phyloP scores from a whole-genome alignment of 2,329 filamentous ascomycete genomes.

The Pseudogymnoascus sp. region DNA sequence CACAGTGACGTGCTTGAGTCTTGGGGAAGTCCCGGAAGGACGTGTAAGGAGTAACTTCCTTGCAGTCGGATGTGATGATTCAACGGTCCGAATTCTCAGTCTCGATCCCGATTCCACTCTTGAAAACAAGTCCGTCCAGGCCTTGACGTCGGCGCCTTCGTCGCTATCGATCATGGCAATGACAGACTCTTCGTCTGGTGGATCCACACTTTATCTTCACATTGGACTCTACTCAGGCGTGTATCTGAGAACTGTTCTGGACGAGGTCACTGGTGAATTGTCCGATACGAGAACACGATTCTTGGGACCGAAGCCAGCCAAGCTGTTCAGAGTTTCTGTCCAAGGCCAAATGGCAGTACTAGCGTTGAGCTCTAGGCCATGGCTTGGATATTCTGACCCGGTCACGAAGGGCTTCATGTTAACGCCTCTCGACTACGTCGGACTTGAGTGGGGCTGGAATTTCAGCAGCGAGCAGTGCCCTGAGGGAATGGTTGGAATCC shows the following conservation, averaged over 20 bases:
- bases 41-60: slow-evolving; percentile 84
- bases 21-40: slow-evolving; percentile 88
- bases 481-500: slow-evolving; percentile 89
- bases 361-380: slow-evolving; percentile 86
- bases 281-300: slow-evolving; percentile 94
- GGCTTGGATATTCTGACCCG: slow-evolving; percentile 88
- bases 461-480: slow-evolving; percentile 93
- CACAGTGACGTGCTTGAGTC: slow-evolving; percentile 88
- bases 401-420: slow-evolving; percentile 84
- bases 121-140: slow-evolving; percentile 91
- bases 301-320: slow-evolving; percentile 81
- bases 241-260: slow-evolving; percentile 88
- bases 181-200: slow-evolving; percentile 85
- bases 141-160: slow-evolving; percentile 82
- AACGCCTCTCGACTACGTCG: slow-evolving; percentile 81
- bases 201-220: slow-evolving; percentile 85
- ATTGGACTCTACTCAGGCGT: slow-evolving; percentile 94
- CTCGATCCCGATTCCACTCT: slow-evolving; percentile 84
- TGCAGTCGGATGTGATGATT: slow-evolving; percentile 94
- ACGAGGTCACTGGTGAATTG: slow-evolving; percentile 91
- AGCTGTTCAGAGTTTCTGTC: slow-evolving; percentile 84
- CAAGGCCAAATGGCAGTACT: slow-evolving; percentile 79
- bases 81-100: slow-evolving; percentile 87
- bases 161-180: slow-evolving; percentile 89
- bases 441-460: slow-evolving; percentile 90